A percentile compares a stretch with the other conserved stretches of the same genome.
Evolutionary conservation across 2,329 filamentous ascomycete species (phyloP).

Genomic region (Fusarium papillatum): DNA sequence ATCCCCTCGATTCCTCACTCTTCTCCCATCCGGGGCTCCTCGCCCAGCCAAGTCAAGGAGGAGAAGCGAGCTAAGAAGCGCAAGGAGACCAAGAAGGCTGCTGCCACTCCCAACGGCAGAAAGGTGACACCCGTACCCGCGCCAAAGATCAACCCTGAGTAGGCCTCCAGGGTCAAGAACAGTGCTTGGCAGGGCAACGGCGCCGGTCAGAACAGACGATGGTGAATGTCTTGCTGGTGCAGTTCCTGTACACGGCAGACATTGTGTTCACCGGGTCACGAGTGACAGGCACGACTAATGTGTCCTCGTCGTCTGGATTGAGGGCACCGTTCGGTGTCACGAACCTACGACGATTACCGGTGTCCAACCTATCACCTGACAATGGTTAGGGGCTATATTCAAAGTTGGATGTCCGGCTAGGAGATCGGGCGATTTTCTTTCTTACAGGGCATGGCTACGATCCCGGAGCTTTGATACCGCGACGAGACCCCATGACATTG

Average conservation of each 20-base stretch:
- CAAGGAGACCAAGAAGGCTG: constrained; percentile 41
- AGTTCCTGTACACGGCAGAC: not conserved
- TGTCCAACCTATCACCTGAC: not conserved
- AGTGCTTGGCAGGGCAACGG: constrained; percentile 9
- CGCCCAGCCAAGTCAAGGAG: constrained; percentile 41
- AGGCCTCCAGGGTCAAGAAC: constrained; percentile 27
- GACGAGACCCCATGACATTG: constrained; percentile 28
- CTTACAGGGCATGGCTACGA: constrained; percentile 18
- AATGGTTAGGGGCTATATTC: not conserved
- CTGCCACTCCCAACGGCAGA: constrained; percentile 38
- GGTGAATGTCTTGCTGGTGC: not conserved
- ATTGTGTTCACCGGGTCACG: not conserved
- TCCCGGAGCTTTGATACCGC: constrained; percentile 41
- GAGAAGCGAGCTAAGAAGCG: constrained; percentile 48
- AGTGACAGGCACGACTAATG: not conserved
- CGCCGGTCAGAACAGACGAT: not conserved
- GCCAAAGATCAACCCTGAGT: constrained; percentile 40
- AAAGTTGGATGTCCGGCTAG: constrained; percentile 6
- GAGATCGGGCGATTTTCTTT: constrained; percentile 24
- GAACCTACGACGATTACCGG: not conserved
- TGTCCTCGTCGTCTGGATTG: not conserved
- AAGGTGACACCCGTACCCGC: constrained; percentile 45
- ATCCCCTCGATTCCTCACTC: constrained; percentile 52
- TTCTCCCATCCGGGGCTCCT: constrained; percentile 34
- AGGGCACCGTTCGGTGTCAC: not conserved